Conservation (phyloP, 441 rosid species). For the Biscutella laevigata region DNA sequence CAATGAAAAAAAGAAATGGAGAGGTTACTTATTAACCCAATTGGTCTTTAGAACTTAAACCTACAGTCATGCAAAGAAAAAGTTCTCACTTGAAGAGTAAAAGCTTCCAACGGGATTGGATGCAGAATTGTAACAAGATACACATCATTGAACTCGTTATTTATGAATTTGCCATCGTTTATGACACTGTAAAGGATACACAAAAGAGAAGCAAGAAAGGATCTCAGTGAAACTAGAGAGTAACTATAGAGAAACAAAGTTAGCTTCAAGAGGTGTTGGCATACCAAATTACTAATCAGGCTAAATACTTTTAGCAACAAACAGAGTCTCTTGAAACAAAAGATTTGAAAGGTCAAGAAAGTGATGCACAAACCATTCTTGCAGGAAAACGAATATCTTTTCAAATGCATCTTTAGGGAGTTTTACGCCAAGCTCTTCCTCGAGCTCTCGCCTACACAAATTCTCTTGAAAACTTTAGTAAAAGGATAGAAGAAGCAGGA, state of each 20-base stretch:
- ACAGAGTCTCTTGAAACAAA: neutral
- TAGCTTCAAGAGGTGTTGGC: neutral
- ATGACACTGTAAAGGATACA: constrained; percentile 45
- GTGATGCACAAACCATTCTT: constrained; percentile 55
- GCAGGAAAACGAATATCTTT: constrained; percentile 55
- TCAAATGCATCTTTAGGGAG: constrained; percentile 94
- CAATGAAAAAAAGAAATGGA: constrained; percentile 4
- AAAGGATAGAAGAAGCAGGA: neutral
- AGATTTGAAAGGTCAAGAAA: neutral
- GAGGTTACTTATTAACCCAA: neutral
- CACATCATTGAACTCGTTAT: constrained; percentile 78
- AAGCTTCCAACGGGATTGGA: constrained; percentile 87
- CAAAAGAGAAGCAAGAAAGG: constrained; percentile 11
- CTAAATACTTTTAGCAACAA: neutral
- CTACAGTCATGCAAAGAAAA: neutral
- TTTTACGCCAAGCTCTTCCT: constrained; percentile 73
- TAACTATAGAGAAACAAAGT: neutral
- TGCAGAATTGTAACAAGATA: constrained; percentile 67
- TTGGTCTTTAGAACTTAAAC: neutral
- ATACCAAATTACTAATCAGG: constrained; percentile 7
- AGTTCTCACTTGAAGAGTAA: constrained; percentile 72
- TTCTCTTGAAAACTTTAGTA: neutral
- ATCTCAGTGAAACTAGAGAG: neutral
- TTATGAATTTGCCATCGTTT: constrained; percentile 69
- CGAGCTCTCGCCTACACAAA: constrained; percentile 67